Evolutionary conservation across 73 alveolate genomes (phyloP).

Genomic region (Tetrahymena malaccensis): DNA sequence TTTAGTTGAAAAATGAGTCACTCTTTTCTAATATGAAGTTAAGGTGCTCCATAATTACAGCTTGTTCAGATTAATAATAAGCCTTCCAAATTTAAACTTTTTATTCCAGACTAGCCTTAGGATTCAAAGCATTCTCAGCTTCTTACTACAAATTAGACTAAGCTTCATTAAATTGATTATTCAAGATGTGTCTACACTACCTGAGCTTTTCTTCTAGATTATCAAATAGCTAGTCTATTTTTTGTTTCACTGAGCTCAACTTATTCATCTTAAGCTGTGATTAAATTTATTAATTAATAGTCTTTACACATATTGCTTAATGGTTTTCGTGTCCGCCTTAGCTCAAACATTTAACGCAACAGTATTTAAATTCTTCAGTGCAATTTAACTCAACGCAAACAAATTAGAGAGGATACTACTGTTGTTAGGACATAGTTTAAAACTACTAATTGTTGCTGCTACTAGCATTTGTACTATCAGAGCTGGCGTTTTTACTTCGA

Average conservation of each 20-base stretch:
- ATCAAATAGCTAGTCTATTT: neutral
- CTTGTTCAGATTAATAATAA: neutral
- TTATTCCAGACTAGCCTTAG: neutral
- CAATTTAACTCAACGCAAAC: neutral
- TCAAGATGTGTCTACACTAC: neutral
- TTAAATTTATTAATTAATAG: neutral
- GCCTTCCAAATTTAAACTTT: neutral
- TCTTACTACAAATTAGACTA: neutral
- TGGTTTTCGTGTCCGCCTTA: neutral
- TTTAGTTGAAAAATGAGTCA: neutral
- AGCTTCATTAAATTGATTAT: neutral
- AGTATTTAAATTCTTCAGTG: neutral
- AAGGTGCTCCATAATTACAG: neutral
- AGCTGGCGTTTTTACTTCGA: neutral
- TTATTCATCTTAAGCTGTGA: neutral
- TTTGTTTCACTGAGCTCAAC: neutral
- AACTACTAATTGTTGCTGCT: neutral
- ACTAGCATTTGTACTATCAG: neutral
- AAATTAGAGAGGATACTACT: neutral
- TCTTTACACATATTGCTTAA: neutral
- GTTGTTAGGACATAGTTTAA: neutral
- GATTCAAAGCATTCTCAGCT: neutral
- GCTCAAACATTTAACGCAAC: neutral
- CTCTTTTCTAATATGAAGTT: neutral
- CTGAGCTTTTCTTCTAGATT: neutral